These are phyloP conservation scores for Mentha longifolia DNA, from an alignment of 257 asterid species.

Conservation along the genomic window DNA sequence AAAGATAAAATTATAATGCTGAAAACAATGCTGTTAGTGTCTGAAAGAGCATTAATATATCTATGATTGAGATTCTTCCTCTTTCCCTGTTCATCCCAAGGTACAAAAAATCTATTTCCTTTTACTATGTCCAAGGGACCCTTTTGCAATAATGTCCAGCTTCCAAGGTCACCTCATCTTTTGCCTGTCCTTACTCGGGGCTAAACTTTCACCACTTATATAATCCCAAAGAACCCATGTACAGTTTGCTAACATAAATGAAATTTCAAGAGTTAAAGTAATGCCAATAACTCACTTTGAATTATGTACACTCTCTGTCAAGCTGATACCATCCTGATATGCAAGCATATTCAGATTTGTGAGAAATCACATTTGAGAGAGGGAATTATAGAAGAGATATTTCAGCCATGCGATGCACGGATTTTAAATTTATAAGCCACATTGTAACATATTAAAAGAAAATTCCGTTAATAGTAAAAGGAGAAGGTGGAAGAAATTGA, in stretches of 20 bases:
- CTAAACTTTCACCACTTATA: background rate
- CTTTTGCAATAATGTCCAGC: background rate
- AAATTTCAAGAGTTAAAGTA: slow-evolving; percentile 11
- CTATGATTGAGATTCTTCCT: background rate
- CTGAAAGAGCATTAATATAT: background rate
- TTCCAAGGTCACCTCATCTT: background rate
- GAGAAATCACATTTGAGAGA: slow-evolving; percentile 18
- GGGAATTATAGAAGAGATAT: background rate
- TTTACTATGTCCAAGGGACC: no score
- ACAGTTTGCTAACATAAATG: background rate
- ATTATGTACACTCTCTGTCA: slow-evolving; percentile 68
- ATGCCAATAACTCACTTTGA: slow-evolving; percentile 67
- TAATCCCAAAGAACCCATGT: background rate
- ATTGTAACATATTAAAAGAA: background rate
- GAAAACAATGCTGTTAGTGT: background rate
- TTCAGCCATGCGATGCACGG: background rate
- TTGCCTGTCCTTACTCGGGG: slow-evolving; percentile 9
- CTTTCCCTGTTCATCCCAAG: background rate
- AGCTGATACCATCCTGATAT: slow-evolving; percentile 79
- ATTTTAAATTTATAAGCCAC: background rate
- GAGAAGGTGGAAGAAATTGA: background rate
- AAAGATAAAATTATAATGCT: background rate
- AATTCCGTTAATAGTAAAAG: background rate
- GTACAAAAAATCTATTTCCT: background rate
- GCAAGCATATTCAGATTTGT: slow-evolving; percentile 30